Base-by-base conservation (phyloP, 1,139 yeast species). In the Scheffersomyces segobiensis region DNA sequence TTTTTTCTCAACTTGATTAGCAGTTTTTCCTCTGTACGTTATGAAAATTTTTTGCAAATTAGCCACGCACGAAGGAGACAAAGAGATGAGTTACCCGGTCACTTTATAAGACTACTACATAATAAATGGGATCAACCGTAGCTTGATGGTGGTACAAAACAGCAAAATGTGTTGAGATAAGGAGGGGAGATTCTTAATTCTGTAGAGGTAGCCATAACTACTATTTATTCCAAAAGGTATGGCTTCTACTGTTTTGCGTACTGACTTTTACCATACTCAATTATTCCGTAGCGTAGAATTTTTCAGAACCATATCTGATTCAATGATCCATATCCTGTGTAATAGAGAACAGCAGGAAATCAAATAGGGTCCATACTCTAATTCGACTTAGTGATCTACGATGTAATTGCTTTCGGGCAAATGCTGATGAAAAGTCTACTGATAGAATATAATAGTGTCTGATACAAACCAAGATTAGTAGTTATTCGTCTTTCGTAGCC, bases 81-180 rank as follows among this genome's bases (percentile, higher is more conserved):
- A 10, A 32, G 42, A 32, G 42, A 32, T 57, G 60, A 56, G 58
- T 58, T 58, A 58, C 60, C 60, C 60, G 60, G 60, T n/a, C 53
- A 51, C 53, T 18, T 26, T 1, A 12, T 49, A 21, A 49, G 21
- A 49, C 17, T 20, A 20, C 21, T 20, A 49, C 2, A 49, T n/a
- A 24, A 24, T 24, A 10, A 21, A 21, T 18, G 52, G 52, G 6
- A 12, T 19, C 8, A 10, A n/a, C 17, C 26, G 26, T 49, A 8
- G 32, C 32, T 49, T 14, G 17, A 32, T 32, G 42, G 42, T 32
- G 42, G 42, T 32, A 32, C 17, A 32, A 32, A 32, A 10, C 17
- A 32, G 42, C 14, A 32, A 4, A 32, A 14, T 7, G 17, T 12
- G 42, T 10, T 3, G 42, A 32, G 42, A 32, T 32, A 17, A 32